Percentiles rank a stretch among this genome's conserved stretches.
Evolutionary conservation across 2,329 filamentous ascomycete genomes (phyloP).

Genomic region (Pleoardoris graminearum): DNA sequence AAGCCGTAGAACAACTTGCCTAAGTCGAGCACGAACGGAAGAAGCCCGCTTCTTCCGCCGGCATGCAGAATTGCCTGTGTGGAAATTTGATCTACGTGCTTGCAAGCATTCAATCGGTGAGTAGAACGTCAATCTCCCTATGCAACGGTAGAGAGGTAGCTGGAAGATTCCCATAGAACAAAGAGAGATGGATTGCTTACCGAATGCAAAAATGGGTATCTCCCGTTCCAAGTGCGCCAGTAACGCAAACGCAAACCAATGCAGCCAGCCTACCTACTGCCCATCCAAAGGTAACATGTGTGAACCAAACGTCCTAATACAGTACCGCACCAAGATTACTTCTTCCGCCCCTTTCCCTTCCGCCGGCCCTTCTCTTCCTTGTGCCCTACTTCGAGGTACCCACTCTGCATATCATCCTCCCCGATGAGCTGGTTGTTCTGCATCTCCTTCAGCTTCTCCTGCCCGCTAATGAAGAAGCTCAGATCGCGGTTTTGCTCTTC

Average conservation of each 20-base stretch:
- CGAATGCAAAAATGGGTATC: constrained; percentile 6
- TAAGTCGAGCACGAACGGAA: no score
- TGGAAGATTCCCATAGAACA: no score
- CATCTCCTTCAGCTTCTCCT: constrained; percentile 76
- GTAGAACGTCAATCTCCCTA: no score
- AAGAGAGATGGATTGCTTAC: neutral
- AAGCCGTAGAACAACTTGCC: no score
- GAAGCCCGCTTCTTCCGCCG: no score
- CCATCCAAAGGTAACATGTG: neutral
- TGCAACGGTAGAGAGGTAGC: no score
- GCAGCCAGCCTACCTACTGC: neutral
- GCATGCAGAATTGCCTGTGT: no score
- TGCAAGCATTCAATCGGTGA: no score
- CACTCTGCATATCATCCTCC: constrained; percentile 64
- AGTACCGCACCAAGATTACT: no score
- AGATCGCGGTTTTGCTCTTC: constrained; percentile 86
- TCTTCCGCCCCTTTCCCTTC: constrained; percentile 37
- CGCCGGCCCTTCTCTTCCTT: constrained; percentile 27
- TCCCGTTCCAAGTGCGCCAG: neutral
- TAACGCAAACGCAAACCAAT: constrained; percentile 3
- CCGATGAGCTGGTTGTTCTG: constrained; percentile 72
- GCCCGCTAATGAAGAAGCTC: constrained; percentile 82
- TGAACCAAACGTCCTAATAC: neutral
- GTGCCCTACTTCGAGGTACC: constrained; percentile 34
- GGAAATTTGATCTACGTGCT: no score